Evolutionary conservation across 306 rosid species (phyloP), one percentile per base, ranked within the genome.

Genomic region (Trifolium pratense): DNA sequence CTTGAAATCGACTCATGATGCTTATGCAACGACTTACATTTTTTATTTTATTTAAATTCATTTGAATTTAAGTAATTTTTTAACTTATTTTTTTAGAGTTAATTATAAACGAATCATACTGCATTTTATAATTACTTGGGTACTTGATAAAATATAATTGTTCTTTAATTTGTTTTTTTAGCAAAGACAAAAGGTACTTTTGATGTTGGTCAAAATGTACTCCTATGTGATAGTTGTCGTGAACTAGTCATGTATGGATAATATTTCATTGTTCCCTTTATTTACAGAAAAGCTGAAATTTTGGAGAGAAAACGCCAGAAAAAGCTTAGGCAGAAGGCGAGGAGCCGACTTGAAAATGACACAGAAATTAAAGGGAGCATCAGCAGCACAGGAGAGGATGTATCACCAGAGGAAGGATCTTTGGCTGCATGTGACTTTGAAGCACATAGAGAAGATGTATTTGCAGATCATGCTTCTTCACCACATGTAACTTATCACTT

Each of bases 231-330:
- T 56, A 56, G 34, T 63, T 77, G 45, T 63, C 74, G 45, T 51
- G 70, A 82, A 58, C 43, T 75, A 39, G 34, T 48, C 34, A 37
- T 74, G 25, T 46, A 31, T 51, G 39, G 26, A 31, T 26, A 59
- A 60, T 64, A 26, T 76, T 53, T 57, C 55, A 45, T 68, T 77
- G 45, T 76, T 69, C 34, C 37, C 9, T 70, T 60, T 65, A 56
- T 62, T 79, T 45, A 65, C 80, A 94, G 99, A 82, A 87, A 87
- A 86, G 87, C 87, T 56, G 95, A 83, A 61, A 81, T 91, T 68
- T 80, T 91, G 87, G 96, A 94, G 85, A 86, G 83, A 83, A 91
- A 86, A 74, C 91, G 90, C 64, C 88, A 83, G 89, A 91, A 88
- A 80, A 94, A 91, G 83, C 92, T 91, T 65, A 85, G 94, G 82